These are phyloP conservation scores for Linnemannia schmuckeri DNA, from an alignment of 192 early-diverging fungal species.

Conservation along the genomic window DNA sequence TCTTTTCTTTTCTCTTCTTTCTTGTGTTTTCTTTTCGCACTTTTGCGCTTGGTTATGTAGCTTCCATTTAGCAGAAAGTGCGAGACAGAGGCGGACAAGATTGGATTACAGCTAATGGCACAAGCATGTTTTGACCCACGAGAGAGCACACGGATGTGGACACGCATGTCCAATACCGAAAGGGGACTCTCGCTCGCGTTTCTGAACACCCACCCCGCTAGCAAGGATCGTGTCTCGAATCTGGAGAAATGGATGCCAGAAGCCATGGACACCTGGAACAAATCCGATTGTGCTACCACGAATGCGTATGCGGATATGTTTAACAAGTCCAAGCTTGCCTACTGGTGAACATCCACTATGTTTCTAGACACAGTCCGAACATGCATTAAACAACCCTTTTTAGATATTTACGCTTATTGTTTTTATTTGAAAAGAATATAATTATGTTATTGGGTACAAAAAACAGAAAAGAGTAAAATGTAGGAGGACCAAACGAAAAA, in stretches of 20 bases:
- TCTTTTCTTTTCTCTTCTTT: too few species aligned
- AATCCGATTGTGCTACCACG: slow-evolving; percentile 65
- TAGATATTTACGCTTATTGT: not conserved
- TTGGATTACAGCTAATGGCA: slow-evolving; percentile 91
- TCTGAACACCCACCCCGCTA: slow-evolving; percentile 88
- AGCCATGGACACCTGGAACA: slow-evolving; percentile 61
- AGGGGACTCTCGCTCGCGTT: slow-evolving; percentile 67
- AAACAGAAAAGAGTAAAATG: not conserved
- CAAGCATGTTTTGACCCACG: slow-evolving; percentile 93
- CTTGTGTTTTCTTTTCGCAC: not conserved
- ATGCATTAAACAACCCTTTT: not conserved
- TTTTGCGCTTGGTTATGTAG: slow-evolving; percentile 1
- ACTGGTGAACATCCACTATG: slow-evolving; percentile 12
- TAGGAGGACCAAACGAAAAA: not conserved
- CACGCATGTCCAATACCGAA: slow-evolving; percentile 74
- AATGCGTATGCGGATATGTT: slow-evolving; percentile 49
- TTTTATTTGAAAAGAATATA: not conserved
- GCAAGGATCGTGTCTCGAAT: slow-evolving; percentile 74
- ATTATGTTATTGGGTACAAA: not conserved
- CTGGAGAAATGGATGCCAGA: slow-evolving; percentile 76
- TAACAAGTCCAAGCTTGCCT: slow-evolving; percentile 29
- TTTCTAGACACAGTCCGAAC: not conserved
- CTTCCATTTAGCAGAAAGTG: slow-evolving; percentile 90
- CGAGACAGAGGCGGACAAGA: slow-evolving; percentile 94
- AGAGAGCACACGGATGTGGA: slow-evolving; percentile 86